A percentile compares a stretch with the other conserved stretches of the same genome.
These are phyloP conservation scores for Anacardium occidentale DNA, from an alignment of 345 rosid genomes.

Conservation along the genomic window DNA sequence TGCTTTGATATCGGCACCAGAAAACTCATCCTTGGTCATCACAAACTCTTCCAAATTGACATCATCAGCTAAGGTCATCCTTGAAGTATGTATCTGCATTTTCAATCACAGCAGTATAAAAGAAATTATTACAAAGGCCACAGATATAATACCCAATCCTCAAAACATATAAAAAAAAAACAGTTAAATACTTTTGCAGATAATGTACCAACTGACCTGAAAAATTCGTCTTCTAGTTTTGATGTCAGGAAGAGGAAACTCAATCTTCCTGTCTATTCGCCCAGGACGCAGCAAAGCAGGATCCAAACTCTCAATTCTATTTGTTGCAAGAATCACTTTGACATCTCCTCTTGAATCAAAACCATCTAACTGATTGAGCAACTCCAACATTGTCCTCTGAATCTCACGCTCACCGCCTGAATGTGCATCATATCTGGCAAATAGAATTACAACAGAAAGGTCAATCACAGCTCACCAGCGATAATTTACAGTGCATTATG, in stretches of 20 bases:
- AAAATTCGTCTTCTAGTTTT: constrained; percentile 33
- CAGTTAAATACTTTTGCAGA: too few species aligned
- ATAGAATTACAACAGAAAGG: not conserved
- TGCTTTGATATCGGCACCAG: too few species aligned
- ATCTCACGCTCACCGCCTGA: constrained; percentile 35
- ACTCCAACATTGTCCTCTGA: constrained; percentile 35
- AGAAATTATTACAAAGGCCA: too few species aligned
- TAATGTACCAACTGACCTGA: not conserved
- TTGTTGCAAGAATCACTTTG: constrained; percentile 35
- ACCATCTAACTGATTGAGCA: constrained; percentile 33
- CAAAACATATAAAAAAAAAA: too few species aligned
- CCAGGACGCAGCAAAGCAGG: constrained; percentile 31
- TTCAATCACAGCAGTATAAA: too few species aligned
- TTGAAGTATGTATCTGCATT: too few species aligned
- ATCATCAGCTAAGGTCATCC: too few species aligned
- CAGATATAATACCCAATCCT: too few species aligned
- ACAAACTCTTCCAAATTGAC: too few species aligned
- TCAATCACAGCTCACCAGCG: not conserved
- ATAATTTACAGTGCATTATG: not conserved
- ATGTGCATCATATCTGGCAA: constrained; percentile 29
- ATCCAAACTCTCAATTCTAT: constrained; percentile 28
- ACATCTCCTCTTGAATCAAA: constrained; percentile 35
- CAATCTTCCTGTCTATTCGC: constrained; percentile 26
- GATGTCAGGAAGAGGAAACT: constrained; percentile 29
- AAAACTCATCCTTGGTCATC: too few species aligned